Conservation (phyloP, 805 yeast genomes). For the Komagataella mondaviorum region DNA sequence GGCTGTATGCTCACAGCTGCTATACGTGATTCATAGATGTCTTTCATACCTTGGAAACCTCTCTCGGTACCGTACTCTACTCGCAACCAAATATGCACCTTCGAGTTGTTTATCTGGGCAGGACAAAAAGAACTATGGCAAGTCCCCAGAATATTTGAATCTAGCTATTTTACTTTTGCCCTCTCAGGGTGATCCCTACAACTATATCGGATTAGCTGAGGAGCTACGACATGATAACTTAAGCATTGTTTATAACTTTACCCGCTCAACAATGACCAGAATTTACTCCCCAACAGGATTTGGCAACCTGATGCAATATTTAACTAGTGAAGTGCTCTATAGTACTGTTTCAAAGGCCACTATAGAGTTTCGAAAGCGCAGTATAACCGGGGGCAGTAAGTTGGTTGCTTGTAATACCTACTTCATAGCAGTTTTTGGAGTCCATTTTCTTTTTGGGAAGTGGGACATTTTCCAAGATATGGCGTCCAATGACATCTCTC, state of each 20-base stretch:
- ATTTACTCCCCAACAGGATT: slow-evolving; percentile 33
- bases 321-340: slow-evolving; percentile 10
- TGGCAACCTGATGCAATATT: slow-evolving; percentile 25
- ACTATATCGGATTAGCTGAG: slow-evolving; percentile 42
- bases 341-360: neutral
- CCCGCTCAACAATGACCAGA: slow-evolving; percentile 43
- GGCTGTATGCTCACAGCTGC: slow-evolving; percentile 12
- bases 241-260: slow-evolving; percentile 36
- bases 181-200: slow-evolving; percentile 53
- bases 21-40: slow-evolving; percentile 34
- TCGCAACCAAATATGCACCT: slow-evolving; percentile 28
- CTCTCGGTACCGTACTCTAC: slow-evolving; percentile 39
- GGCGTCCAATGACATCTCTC: slow-evolving; percentile 16
- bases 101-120: slow-evolving; percentile 18
- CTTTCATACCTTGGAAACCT: slow-evolving; percentile 43
- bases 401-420: slow-evolving; percentile 16
- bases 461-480: slow-evolving; percentile 14
- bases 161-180: slow-evolving; percentile 47
- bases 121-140: slow-evolving; percentile 25
- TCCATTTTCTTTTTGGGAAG: slow-evolving; percentile 25
- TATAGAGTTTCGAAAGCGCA: slow-evolving; percentile 11
- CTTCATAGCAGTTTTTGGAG: slow-evolving; percentile 18
- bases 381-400: slow-evolving; percentile 19
- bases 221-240: slow-evolving; percentile 34
- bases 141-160: slow-evolving; percentile 32